These are phyloP conservation scores for Dichomitus squalens DNA, from an alignment of 1,284 basidiomycete species.

Conservation along the genomic window DNA sequence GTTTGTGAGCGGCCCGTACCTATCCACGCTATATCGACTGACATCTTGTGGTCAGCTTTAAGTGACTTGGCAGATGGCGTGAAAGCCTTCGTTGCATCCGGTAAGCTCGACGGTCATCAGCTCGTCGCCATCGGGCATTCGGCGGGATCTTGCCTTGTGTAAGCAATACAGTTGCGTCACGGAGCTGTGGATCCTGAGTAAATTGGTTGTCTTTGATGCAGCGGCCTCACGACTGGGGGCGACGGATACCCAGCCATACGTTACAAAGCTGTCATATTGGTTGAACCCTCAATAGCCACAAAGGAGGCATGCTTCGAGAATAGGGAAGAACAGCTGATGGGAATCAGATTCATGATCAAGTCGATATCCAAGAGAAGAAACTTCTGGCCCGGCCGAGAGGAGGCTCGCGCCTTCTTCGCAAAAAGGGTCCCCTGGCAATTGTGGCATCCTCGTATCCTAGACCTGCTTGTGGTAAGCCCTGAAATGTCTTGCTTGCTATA, in stretches of 20 bases:
- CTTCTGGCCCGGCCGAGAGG: conserved; percentile 10
- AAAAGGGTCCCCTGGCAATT: conserved; percentile 17
- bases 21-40: background rate
- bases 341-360: conserved; percentile 3
- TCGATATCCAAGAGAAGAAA: conserved; percentile 11
- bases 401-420: conserved; percentile 13
- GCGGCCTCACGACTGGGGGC: background rate
- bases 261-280: conserved; percentile 11
- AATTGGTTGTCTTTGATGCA: background rate
- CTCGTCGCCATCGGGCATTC: conserved; percentile 31
- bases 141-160: conserved; percentile 26
- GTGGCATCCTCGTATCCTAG: conserved; percentile 15
- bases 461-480: conserved; percentile 11
- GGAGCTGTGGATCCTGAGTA: background rate
- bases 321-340: background rate
- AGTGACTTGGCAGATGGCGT: conserved; percentile 22
- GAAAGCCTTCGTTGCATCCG: conserved; percentile 17
- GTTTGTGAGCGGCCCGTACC: background rate
- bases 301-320: background rate
- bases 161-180: background rate
- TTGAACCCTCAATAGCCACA: conserved; percentile 12
- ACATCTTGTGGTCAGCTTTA: conserved; percentile 13
- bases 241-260: background rate
- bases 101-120: conserved; percentile 17
- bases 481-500: background rate